phyloP scores from a whole-genome alignment of 2,329 filamentous ascomycete species.

The Rhynchosporium graminicola region DNA sequence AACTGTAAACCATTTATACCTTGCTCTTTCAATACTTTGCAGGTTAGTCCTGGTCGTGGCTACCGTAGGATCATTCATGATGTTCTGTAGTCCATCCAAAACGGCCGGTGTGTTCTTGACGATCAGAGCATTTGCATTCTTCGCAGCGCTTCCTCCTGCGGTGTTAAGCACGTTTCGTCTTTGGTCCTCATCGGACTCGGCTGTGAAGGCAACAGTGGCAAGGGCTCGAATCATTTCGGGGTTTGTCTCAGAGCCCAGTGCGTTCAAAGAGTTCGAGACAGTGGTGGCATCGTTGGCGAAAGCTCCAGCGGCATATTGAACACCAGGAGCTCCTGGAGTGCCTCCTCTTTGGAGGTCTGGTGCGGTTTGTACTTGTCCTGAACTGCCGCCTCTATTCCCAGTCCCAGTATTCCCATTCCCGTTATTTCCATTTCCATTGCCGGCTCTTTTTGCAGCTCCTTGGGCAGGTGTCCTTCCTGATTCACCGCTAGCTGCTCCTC shows the following conservation, averaged over 20 bases:
- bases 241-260: conserved; percentile 24
- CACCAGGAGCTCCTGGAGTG: conserved; percentile 17
- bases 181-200: conserved; percentile 34
- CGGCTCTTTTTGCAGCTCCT: neutral
- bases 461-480: neutral
- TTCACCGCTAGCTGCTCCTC: neutral
- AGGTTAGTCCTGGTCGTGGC: conserved; percentile 21
- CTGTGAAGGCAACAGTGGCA: conserved; percentile 31
- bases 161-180: conserved; percentile 30
- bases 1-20: conserved; percentile 17
- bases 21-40: conserved; percentile 24
- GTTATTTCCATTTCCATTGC: no score
- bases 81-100: conserved; percentile 29
- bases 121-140: conserved; percentile 32
- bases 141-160: conserved; percentile 30
- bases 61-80: conserved; percentile 27
- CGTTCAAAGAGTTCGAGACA: conserved; percentile 32
- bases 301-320: conserved; percentile 26
- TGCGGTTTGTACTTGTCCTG: conserved; percentile 2
- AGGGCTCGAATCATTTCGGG: conserved; percentile 25
- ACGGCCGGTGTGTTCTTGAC: conserved; percentile 34
- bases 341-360: neutral
- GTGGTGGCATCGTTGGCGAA: conserved; percentile 36
- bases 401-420: no score
- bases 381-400: neutral